Percentiles rank a stretch among this genome's conserved stretches.
Conservation (phyloP, 441 rosid species). For the Syzygium syzygioides region DNA sequence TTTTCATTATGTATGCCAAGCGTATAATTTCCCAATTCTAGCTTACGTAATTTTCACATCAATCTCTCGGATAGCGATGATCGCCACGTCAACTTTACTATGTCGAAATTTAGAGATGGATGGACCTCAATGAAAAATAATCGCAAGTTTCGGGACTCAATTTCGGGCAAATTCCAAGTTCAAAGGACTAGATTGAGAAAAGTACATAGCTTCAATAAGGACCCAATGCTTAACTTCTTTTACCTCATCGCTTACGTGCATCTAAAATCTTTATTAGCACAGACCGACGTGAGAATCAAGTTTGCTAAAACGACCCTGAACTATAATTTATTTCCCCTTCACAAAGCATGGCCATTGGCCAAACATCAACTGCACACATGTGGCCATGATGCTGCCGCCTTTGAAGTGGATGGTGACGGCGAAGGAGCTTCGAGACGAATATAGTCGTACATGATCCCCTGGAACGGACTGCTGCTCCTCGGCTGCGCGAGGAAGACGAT, state of each 20-base stretch:
- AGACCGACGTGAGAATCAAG: neutral
- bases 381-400: neutral
- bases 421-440: slow-evolving; percentile 9
- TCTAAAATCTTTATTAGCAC: neutral
- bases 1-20: rapidly evolving
- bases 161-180: neutral
- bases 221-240: neutral
- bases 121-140: neutral
- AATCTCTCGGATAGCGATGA: neutral
- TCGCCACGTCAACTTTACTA: neutral
- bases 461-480: slow-evolving; percentile 4
- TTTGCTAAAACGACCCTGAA: neutral
- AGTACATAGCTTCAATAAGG: neutral
- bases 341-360: neutral
- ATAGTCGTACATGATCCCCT: slow-evolving; percentile 15
- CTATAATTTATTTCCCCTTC: neutral
- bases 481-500: slow-evolving; percentile 2
- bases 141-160: neutral
- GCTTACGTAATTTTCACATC: neutral
- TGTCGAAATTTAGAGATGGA: neutral
- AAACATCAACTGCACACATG: neutral
- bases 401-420: neutral
- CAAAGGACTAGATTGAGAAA: neutral
- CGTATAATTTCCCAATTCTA: neutral
- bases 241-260: neutral